A percentile compares a stretch with the other conserved stretches of the same genome.
Evolutionary conservation across 2,329 filamentous ascomycete species (phyloP).

Genomic region (Epichloe uncinata): DNA sequence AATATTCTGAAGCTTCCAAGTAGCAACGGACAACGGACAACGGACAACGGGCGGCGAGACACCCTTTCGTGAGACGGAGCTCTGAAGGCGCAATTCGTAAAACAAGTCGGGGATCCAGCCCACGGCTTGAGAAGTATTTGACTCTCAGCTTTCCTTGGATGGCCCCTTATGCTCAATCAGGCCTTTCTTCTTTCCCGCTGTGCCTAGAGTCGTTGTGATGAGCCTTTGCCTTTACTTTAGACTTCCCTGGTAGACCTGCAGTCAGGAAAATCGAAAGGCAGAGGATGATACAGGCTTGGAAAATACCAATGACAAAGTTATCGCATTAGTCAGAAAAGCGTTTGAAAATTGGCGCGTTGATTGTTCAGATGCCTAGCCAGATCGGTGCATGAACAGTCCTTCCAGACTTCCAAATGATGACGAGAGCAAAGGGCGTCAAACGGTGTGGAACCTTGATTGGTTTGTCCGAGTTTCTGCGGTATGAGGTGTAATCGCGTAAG

Average conservation of each 20-base stretch:
- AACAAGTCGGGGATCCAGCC: constrained; percentile 5
- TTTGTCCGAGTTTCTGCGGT: not conserved
- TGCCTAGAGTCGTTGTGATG: not conserved
- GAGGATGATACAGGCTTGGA: not conserved
- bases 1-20: not conserved
- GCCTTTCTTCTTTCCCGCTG: not conserved
- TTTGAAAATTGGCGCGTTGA: not conserved
- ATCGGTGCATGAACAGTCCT: not conserved
- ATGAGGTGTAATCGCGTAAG: not conserved
- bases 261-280: not conserved
- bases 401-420: not conserved
- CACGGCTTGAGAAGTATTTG: not conserved
- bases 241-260: not conserved
- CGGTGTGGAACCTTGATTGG: not conserved
- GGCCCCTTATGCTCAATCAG: not conserved
- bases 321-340: not conserved
- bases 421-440: not conserved
- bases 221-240: not conserved
- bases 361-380: not conserved
- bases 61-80: constrained; percentile 8
- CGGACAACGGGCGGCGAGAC: too few species aligned
- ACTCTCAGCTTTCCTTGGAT: not conserved
- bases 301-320: not conserved
- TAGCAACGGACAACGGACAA: not conserved
- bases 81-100: not conserved